phyloP scores from a whole-genome alignment of 495 filamentous ascomycete species.

The Aspergillus bertholletiae region DNA sequence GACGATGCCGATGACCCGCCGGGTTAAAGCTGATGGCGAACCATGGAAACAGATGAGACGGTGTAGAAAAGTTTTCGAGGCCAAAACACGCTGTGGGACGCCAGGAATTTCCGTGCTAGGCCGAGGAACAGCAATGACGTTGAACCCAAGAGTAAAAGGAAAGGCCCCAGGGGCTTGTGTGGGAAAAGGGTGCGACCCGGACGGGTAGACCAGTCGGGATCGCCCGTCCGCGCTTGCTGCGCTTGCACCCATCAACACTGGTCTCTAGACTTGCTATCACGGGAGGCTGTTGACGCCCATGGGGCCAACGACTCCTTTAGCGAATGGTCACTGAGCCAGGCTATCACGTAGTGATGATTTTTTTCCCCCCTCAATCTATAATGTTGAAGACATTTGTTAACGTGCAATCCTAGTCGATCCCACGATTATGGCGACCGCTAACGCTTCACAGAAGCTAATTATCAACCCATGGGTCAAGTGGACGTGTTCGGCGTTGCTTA shows the following conservation, averaged over 20 bases:
- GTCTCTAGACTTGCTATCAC: background rate
- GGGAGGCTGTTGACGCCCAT: background rate
- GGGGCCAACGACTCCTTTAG: background rate
- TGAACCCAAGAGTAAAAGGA: background rate
- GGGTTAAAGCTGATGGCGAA: conserved; percentile 23
- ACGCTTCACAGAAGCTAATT: background rate
- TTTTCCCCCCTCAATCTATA: background rate
- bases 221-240: conserved; percentile 21
- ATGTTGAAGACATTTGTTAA: background rate
- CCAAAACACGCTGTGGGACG: conserved; percentile 17
- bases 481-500: background rate
- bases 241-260: conserved; percentile 18
- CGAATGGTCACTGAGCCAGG: background rate
- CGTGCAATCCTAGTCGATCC: background rate
- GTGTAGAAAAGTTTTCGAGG: conserved; percentile 27
- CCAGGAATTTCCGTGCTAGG: conserved; percentile 15
- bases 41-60: conserved; percentile 44
- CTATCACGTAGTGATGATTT: background rate
- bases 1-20: conserved; percentile 11
- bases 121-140: conserved; percentile 9
- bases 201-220: conserved; percentile 16
- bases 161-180: background rate
- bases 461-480: background rate
- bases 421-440: background rate
- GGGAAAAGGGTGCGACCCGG: conserved; percentile 15